These are phyloP conservation scores for Actinomortierella ambigua DNA, from an alignment of 371 early-diverging fungal species.

Conservation along the genomic window DNA sequence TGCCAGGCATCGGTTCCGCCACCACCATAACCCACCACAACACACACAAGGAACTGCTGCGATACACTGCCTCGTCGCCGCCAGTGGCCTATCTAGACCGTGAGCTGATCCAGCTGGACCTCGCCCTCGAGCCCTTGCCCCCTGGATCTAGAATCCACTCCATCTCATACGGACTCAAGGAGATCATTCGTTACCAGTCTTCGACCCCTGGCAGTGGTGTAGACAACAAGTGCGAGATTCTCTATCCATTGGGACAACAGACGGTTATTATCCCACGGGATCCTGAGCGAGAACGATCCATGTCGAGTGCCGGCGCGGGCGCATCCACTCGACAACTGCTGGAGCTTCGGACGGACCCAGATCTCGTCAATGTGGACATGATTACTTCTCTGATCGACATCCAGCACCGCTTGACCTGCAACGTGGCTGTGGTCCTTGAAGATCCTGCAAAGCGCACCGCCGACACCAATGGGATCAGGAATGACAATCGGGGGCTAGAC, in stretches of 20 bases:
- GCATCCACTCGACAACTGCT: slow-evolving; percentile 42
- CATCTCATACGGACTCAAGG: slow-evolving; percentile 41
- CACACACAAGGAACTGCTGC: slow-evolving; percentile 39
- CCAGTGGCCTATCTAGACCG: slow-evolving; percentile 40
- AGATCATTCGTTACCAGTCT: slow-evolving; percentile 34
- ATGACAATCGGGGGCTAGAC: too few species aligned
- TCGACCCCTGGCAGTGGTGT: slow-evolving; percentile 34
- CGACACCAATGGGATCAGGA: too few species aligned
- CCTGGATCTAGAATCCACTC: slow-evolving; percentile 43
- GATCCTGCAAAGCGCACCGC: slow-evolving; percentile 12
- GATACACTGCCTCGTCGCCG: slow-evolving; percentile 38
- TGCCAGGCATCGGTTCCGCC: slow-evolving; percentile 7
- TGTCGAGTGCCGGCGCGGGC: slow-evolving; percentile 44
- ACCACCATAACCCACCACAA: slow-evolving; percentile 44
- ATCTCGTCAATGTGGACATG: slow-evolving; percentile 35
- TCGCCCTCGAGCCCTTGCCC: slow-evolving; percentile 36
- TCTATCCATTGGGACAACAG: slow-evolving; percentile 46
- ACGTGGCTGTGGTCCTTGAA: slow-evolving; percentile 30
- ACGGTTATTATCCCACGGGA: slow-evolving; percentile 44
- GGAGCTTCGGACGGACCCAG: slow-evolving; percentile 32
- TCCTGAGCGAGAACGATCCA: slow-evolving; percentile 28
- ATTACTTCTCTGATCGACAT: slow-evolving; percentile 36
- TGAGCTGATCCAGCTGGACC: slow-evolving; percentile 28
- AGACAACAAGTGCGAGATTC: slow-evolving; percentile 43
- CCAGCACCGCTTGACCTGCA: slow-evolving; percentile 40